Evolutionary conservation across 306 rosid genomes (phyloP), one percentile per base, ranked within the genome.

Genomic region (Cicer yamashitae): DNA sequence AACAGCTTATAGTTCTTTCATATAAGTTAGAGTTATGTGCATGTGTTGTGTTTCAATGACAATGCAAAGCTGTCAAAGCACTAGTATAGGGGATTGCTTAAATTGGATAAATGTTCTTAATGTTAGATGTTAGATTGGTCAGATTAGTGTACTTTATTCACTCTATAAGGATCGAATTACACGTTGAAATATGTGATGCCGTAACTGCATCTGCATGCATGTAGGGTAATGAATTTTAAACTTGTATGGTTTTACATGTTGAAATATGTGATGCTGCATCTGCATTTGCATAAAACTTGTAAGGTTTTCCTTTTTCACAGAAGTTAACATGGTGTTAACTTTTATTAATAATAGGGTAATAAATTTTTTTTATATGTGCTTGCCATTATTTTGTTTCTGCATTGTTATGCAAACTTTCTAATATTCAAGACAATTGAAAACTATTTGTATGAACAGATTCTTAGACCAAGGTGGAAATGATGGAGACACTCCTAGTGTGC

Each of bases 401-500:
- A 45, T 51, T 81, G 30, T 57, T 78, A 40, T 34, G 20, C 5
- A 15, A 73, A 53, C n/a, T 22, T 57, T 59, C 25, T 12, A 38
- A 40, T 57, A 50, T 10, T 45, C 46, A 75, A 41, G 57, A 20
- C 58, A 56, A 75, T 39, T 80, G 54, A 9, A 56, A 7, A 76
- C 10, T 62, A 34, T 63, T 77, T 86, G 65, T 66, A 48, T 77
- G 41, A 72, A 63, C 86, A 92, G 97, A 39, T 78, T 79, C 79
- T 62, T 94, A 78, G 85, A 69, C 56, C 77, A 87, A 12, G 87
- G 77, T 50, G 56, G 62, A 52, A 7, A 69, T 44, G 87, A 80
- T 6, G 82, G 87, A 65, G 79, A 48, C 58, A 17, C 73, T 80
- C 96, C 96, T 38, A 68, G 86, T 40, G 53, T 84, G 70, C 87